These are phyloP conservation scores for bread wheat (Triticum aestivum) DNA, from an alignment of 176 grass and related monocot species.

Conservation along the genomic window DNA sequence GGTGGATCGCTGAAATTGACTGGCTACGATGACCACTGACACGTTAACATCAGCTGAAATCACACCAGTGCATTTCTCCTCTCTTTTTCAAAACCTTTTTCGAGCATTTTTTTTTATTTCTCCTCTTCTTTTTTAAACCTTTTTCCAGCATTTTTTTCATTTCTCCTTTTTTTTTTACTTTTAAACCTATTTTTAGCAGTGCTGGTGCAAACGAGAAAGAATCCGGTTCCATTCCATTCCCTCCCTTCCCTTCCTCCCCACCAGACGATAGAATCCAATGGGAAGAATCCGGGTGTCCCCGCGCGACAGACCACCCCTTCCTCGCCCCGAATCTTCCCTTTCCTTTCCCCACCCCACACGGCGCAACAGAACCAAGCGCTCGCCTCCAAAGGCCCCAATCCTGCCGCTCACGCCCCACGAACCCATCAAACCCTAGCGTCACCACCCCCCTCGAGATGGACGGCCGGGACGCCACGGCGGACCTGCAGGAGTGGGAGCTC, in stretches of 20 bases:
- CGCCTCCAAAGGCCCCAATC: not conserved
- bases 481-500: constrained; percentile 74
- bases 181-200: not conserved
- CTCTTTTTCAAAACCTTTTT: no score
- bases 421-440: constrained; percentile 1
- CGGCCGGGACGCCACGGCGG: constrained; percentile 31
- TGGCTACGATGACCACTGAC: not conserved
- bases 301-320: not conserved
- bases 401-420: not conserved
- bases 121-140: no score
- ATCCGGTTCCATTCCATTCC: constrained; percentile 20
- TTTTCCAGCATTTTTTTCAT: no score
- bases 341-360: constrained; percentile 36
- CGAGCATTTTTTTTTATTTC: no score
- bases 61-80: not conserved
- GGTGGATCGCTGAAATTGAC: not conserved
- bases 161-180: no score
- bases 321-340: constrained; percentile 30
- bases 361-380: constrained; percentile 10
- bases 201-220: constrained; percentile 14
- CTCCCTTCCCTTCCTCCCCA: not conserved
- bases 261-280: constrained; percentile 22
- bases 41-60: not conserved
- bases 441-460: constrained; percentile 34
- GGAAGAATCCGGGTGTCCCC: constrained; percentile 13